Conservation (phyloP, 352 stramenopile genomes). For the Globisporangium spiculum region DNA sequence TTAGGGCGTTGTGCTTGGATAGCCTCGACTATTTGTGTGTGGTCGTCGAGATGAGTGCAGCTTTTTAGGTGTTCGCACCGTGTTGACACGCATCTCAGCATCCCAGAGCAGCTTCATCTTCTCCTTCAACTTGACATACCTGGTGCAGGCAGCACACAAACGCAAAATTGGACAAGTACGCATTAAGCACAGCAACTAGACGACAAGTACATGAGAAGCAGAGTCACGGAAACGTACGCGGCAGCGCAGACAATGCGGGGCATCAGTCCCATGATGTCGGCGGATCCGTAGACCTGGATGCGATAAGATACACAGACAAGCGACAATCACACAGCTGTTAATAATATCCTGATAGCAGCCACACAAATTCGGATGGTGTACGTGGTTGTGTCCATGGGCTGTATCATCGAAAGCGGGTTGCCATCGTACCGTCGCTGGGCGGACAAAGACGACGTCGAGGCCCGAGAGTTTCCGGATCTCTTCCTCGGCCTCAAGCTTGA, state of each 20-base stretch:
- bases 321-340: background rate
- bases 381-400: background rate
- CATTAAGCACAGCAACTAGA: background rate
- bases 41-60: background rate
- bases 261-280: slow-evolving; percentile 81
- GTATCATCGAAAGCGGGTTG: no score
- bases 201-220: background rate
- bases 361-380: background rate
- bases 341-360: background rate
- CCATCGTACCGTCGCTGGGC: slow-evolving; percentile 56
- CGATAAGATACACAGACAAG: no score
- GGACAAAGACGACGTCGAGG: slow-evolving; percentile 71
- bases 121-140: slow-evolving; percentile 80
- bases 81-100: slow-evolving; percentile 85
- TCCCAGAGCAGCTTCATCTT: slow-evolving; percentile 90
- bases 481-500: slow-evolving; percentile 82
- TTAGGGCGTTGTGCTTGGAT: background rate
- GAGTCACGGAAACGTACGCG: slow-evolving; percentile 42
- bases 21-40: background rate
- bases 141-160: slow-evolving; percentile 15
- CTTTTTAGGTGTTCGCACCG: slow-evolving; percentile 29
- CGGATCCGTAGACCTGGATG: slow-evolving; percentile 73
- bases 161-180: background rate
- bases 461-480: slow-evolving; percentile 51
- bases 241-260: slow-evolving; percentile 81